A percentile compares a stretch with the other conserved stretches of the same genome.
These are phyloP conservation scores for Cercospora nicotianae DNA, from an alignment of 2,329 filamentous ascomycete genomes.

Conservation along the genomic window DNA sequence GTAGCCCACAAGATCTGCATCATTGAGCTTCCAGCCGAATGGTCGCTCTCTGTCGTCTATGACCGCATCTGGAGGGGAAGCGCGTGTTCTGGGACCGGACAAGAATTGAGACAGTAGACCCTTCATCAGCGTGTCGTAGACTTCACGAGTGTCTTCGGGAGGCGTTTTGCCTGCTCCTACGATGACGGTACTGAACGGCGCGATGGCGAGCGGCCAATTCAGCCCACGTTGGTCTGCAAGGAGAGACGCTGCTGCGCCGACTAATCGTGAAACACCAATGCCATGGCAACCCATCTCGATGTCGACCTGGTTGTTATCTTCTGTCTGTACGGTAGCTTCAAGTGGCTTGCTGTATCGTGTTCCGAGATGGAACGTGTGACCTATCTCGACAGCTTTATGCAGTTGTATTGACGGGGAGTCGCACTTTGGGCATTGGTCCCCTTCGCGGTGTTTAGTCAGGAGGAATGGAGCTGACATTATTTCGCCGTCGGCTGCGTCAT, in stretches of 20 bases:
- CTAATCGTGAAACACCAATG: constrained; percentile 86
- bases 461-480: constrained; percentile 50
- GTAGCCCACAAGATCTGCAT: constrained; percentile 87
- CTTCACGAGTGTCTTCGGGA: constrained; percentile 29
- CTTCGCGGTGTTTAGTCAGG: constrained; percentile 64
- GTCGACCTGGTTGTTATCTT: constrained; percentile 48
- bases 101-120: background rate
- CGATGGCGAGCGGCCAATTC: constrained; percentile 84
- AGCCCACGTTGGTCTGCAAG: constrained; percentile 71
- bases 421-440: constrained; percentile 75
- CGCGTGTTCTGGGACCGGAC: constrained; percentile 9
- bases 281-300: constrained; percentile 97
- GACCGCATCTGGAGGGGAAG: constrained; percentile 56
- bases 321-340: constrained; percentile 57
- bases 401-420: constrained; percentile 57
- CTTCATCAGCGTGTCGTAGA: constrained; percentile 63
- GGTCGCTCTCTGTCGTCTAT: constrained; percentile 68
- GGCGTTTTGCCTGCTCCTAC: constrained; percentile 46
- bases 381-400: constrained; percentile 79
- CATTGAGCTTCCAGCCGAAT: constrained; percentile 82
- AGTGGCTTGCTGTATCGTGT: constrained; percentile 82
- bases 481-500: background rate
- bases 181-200: constrained; percentile 77
- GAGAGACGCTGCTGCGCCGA: constrained; percentile 80
- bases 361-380: constrained; percentile 92